Percentiles rank a stretch among this genome's conserved stretches.
These are phyloP conservation scores for Kappamyces sp. DNA, from an alignment of 192 early-diverging fungal genomes.

Conservation along the genomic window DNA sequence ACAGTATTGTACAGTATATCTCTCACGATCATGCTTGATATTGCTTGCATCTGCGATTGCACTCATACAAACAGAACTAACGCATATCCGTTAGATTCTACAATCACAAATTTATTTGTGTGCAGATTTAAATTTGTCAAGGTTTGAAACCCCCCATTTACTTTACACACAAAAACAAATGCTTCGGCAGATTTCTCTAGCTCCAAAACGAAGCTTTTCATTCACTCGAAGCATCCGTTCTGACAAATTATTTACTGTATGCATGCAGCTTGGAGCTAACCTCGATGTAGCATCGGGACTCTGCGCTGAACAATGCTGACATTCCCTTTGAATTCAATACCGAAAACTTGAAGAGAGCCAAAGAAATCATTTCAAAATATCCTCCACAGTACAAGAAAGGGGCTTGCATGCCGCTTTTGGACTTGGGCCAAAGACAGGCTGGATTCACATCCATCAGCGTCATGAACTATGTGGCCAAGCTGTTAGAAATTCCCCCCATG, in stretches of 20 bases:
- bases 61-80: too few relatives aligned
- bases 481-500: conserved; percentile 95
- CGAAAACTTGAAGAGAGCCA: conserved; percentile 71
- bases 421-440: conserved; percentile 92
- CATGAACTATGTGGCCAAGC: conserved; percentile 94
- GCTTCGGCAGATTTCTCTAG: not conserved
- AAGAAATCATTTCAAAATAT: conserved; percentile 87
- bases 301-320: conserved; percentile 52
- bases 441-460: conserved; percentile 90
- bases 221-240: conserved; percentile 2
- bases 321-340: conserved; percentile 80
- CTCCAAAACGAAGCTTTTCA: conserved; percentile 8
- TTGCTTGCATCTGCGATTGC: too few relatives aligned
- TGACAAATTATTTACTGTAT: conserved; percentile 19
- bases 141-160: too few relatives aligned
- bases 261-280: conserved; percentile 5
- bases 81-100: too few relatives aligned
- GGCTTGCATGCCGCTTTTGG: conserved; percentile 90
- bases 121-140: too few relatives aligned
- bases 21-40: too few relatives aligned
- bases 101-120: too few relatives aligned
- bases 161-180: too few relatives aligned
- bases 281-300: conserved; percentile 35
- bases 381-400: conserved; percentile 98
- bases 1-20: too few relatives aligned